These are phyloP conservation scores for Logfia minima DNA, from an alignment of 129 eudicot genomes.

Conservation along the genomic window DNA sequence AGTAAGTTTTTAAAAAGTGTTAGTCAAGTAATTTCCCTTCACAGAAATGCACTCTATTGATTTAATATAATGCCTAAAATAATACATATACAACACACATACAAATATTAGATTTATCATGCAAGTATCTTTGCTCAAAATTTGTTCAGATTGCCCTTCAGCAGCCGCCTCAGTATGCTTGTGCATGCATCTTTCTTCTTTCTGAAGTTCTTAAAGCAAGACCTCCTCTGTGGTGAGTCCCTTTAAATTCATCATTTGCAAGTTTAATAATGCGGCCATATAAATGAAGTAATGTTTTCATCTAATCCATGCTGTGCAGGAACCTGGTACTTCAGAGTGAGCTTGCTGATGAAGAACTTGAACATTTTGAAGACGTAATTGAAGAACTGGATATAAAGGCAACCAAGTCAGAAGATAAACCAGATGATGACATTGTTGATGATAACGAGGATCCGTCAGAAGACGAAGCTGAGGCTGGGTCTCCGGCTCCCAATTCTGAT, in stretches of 20 bases:
- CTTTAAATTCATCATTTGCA: not conserved
- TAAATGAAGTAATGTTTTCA: not conserved
- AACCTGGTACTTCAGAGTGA: conserved; percentile 88
- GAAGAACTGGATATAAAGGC: conserved; percentile 51
- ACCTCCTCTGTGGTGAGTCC: conserved; percentile 88
- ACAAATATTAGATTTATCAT: not conserved
- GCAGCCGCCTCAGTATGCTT: conserved; percentile 95
- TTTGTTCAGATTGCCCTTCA: conserved; percentile 77
- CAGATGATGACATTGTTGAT: conserved; percentile 22
- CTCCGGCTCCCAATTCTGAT: conserved; percentile 57
- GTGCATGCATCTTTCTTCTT: conserved; percentile 91
- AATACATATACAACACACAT: not conserved
- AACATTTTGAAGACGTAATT: conserved; percentile 82
- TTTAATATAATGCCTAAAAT: too few species aligned
- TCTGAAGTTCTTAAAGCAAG: conserved; percentile 96
- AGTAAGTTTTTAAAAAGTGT: too few species aligned
- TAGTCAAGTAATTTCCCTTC: too few species aligned
- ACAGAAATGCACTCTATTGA: too few species aligned
- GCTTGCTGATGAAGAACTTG: conserved; percentile 82
- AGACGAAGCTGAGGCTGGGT: conserved; percentile 51
- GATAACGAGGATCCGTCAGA: conserved; percentile 24
- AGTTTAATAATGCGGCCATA: not conserved
- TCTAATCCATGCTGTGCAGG: conserved; percentile 45
- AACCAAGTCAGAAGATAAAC: conserved; percentile 24
- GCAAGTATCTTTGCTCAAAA: conserved; percentile 18